Percentiles rank a stretch among this genome's conserved stretches.
Evolutionary conservation across 148 eudicot species (phyloP).

Genomic region (Dianthus caryophyllus): DNA sequence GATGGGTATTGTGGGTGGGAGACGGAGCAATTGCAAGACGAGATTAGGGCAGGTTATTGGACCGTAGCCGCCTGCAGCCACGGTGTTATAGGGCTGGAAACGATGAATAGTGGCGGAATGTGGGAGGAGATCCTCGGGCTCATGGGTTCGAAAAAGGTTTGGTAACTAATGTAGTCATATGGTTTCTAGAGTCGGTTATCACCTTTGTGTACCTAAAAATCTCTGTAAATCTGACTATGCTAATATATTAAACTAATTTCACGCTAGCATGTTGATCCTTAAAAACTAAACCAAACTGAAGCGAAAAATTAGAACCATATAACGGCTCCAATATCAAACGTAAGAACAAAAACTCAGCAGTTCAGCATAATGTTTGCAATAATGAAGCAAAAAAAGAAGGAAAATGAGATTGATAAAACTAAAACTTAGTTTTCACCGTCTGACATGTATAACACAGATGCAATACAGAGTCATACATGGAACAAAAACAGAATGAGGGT

Average conservation of each 20-base stretch:
- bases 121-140: conserved; percentile 87
- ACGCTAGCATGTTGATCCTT: background rate
- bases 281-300: background rate
- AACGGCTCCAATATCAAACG: background rate
- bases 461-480: conserved; percentile 1
- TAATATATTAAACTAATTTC: conserved; percentile 10
- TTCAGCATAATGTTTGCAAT: background rate
- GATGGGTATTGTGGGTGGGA: conserved; percentile 98
- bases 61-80: conserved; percentile 80
- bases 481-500: conserved; percentile 14
- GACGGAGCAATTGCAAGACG: conserved; percentile 65
- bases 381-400: background rate
- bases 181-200: background rate
- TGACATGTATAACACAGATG: background rate
- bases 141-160: conserved; percentile 58
- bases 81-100: conserved; percentile 50
- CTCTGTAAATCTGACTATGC: conserved; percentile 11
- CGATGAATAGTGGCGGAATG: conserved; percentile 53
- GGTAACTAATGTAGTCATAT: conserved; percentile 30
- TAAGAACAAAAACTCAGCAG: background rate
- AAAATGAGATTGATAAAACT: background rate
- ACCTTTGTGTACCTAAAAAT: background rate
- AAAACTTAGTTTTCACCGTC: background rate
- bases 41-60: conserved; percentile 82
- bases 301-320: background rate